These are phyloP conservation scores for Colletotrichum orbiculare DNA, from an alignment of 2,329 filamentous ascomycete genomes.

Conservation along the genomic window DNA sequence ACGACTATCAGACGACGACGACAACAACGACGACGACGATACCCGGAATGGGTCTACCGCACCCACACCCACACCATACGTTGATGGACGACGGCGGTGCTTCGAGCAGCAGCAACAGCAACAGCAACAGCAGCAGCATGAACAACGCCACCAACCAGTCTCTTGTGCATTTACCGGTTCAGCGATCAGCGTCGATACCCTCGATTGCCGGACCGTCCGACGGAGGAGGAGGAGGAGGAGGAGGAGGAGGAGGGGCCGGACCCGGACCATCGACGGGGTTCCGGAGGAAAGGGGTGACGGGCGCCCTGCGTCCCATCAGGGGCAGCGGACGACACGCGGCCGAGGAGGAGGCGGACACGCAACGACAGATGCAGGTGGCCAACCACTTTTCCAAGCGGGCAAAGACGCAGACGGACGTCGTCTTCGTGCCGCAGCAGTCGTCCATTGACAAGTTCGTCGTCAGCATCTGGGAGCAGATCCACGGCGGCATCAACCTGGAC, in stretches of 20 bases:
- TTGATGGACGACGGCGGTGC: slow-evolving; percentile 11
- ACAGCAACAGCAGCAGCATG: too few species aligned
- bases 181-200: slow-evolving; percentile 4
- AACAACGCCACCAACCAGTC: neutral
- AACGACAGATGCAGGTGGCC: slow-evolving; percentile 37
- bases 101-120: slow-evolving; percentile 3
- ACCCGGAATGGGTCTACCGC: neutral
- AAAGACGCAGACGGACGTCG: slow-evolving; percentile 24
- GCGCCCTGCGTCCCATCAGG: slow-evolving; percentile 23
- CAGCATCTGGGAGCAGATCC: slow-evolving; percentile 49
- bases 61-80: neutral
- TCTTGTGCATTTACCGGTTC: slow-evolving; percentile 16
- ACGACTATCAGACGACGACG: slow-evolving; percentile 2
- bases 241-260: too few species aligned
- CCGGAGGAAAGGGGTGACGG: slow-evolving; percentile 29
- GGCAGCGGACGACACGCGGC: slow-evolving; percentile 8
- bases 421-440: slow-evolving; percentile 33
- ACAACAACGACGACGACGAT: neutral
- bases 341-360: slow-evolving; percentile 32
- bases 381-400: slow-evolving; percentile 39
- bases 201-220: neutral
- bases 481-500: slow-evolving; percentile 44
- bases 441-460: slow-evolving; percentile 45
- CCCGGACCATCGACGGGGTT: too few species aligned
- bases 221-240: too few species aligned